A percentile compares a stretch with the other conserved stretches of the same genome.
Conservation (phyloP, 305 asterid genomes). For the Caryopteris hybrid region DNA sequence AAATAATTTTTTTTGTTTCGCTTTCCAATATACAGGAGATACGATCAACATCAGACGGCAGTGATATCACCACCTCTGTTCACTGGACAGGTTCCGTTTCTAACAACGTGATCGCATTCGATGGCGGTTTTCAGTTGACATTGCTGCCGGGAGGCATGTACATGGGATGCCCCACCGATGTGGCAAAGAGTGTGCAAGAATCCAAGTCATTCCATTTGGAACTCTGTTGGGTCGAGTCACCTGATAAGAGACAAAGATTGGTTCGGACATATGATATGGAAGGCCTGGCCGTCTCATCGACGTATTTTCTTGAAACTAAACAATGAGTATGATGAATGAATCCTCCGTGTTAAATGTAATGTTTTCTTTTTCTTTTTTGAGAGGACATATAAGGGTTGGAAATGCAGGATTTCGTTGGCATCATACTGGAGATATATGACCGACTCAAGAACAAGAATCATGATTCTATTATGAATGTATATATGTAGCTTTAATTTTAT, state of each 20-base stretch:
- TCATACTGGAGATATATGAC: neutral
- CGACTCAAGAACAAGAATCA: neutral
- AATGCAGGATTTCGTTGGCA: neutral
- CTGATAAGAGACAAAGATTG: conserved; percentile 70
- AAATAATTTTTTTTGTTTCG: neutral
- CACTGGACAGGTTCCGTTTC: conserved; percentile 74
- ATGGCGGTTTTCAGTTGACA: conserved; percentile 67
- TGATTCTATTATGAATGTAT: no score
- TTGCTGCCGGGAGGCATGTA: conserved; percentile 81
- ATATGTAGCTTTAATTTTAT: no score
- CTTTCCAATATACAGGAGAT: conserved; percentile 47
- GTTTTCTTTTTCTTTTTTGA: no score
- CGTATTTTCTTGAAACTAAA: conserved; percentile 73
- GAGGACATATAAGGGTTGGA: neutral
- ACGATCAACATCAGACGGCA: conserved; percentile 42
- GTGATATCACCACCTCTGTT: conserved; percentile 57
- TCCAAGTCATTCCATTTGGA: conserved; percentile 82
- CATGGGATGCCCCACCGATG: conserved; percentile 85
- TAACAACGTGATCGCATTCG: conserved; percentile 50
- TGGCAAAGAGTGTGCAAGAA: conserved; percentile 76
- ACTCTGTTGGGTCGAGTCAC: conserved; percentile 81
- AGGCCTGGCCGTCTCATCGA: conserved; percentile 84
- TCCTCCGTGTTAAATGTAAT: neutral
- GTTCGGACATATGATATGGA: conserved; percentile 81
- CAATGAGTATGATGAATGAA: conserved; percentile 24